Percentiles rank a stretch among this genome's conserved stretches.
These are phyloP conservation scores for Globisporangium alternatum DNA, from an alignment of 352 stramenopile species.

Conservation along the genomic window DNA sequence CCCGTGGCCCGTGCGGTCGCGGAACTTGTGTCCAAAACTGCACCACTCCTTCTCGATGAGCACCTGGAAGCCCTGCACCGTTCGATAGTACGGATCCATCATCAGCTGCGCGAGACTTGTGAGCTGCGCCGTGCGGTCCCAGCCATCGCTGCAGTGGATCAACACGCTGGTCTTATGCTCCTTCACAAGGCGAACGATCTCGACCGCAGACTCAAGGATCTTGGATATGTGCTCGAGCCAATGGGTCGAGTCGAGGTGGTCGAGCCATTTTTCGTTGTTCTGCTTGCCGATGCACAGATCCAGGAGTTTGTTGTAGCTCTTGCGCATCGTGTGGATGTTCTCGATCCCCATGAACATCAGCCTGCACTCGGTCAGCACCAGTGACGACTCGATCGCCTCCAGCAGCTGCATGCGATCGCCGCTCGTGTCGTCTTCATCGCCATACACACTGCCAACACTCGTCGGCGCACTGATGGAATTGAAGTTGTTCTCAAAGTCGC, in stretches of 20 bases:
- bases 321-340: conserved; percentile 92
- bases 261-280: conserved; percentile 76
- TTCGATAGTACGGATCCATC: conserved; percentile 90
- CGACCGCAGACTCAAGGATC: conserved; percentile 78
- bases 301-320: conserved; percentile 75
- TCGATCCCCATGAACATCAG: conserved; percentile 90
- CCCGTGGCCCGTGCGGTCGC: conserved; percentile 64
- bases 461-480: conserved; percentile 8
- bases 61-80: conserved; percentile 76
- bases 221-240: conserved; percentile 79
- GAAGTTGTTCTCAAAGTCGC: conserved; percentile 9
- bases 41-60: conserved; percentile 91
- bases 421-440: conserved; percentile 23
- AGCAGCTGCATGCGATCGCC: conserved; percentile 25
- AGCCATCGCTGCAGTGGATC: conserved; percentile 98
- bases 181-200: conserved; percentile 81
- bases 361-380: conserved; percentile 78
- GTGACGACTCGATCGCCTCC: conserved; percentile 42
- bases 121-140: conserved; percentile 94
- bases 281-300: conserved; percentile 63
- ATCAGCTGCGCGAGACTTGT: conserved; percentile 80
- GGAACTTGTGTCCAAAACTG: conserved; percentile 89
- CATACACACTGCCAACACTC: conserved; percentile 16
- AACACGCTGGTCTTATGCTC: conserved; percentile 91
- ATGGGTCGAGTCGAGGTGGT: conserved; percentile 65